These are phyloP conservation scores for Petasospora fabianii DNA, from an alignment of 1,139 yeast species.

Conservation along the genomic window DNA sequence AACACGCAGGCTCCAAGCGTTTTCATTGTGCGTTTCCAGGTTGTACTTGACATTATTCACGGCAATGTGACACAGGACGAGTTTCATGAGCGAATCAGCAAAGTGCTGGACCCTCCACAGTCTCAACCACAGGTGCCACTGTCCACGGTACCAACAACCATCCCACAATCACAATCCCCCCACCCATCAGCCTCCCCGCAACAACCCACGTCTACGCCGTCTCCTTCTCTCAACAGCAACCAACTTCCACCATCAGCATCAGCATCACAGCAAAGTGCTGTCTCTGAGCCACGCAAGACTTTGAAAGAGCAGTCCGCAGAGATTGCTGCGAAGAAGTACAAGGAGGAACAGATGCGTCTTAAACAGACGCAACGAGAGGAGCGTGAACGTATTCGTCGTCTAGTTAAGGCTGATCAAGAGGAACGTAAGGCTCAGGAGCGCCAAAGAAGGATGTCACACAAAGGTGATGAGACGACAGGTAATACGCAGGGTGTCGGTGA, in stretches of 20 bases:
- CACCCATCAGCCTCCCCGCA: conserved; percentile 1
- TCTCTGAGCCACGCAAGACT: conserved; percentile 21
- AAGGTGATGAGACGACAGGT: too few relatives aligned
- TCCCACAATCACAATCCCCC: too few relatives aligned
- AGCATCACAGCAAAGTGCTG: conserved; percentile 7
- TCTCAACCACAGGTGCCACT: not conserved
- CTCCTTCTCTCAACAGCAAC: not conserved
- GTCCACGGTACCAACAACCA: too few relatives aligned
- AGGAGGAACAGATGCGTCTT: conserved; percentile 38
- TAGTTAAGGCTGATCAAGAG: conserved; percentile 47
- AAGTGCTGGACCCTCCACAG: not conserved
- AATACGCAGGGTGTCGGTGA: too few relatives aligned
- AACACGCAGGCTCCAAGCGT: conserved; percentile 45
- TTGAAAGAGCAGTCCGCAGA: conserved; percentile 39
- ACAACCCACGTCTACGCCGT: not conserved
- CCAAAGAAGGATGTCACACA: conserved; percentile 20
- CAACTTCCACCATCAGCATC: conserved; percentile 3
- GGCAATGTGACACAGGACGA: conserved; percentile 29
- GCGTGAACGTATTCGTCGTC: conserved; percentile 47
- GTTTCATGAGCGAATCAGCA: conserved; percentile 27
- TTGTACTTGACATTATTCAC: conserved; percentile 41
- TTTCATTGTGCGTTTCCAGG: conserved; percentile 45
- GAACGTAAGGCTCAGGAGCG: conserved; percentile 35
- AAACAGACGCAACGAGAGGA: conserved; percentile 43
- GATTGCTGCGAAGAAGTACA: conserved; percentile 36